Evolutionary conservation across 352 stramenopile genomes (phyloP).

Genomic region (Phytophthora sp.): DNA sequence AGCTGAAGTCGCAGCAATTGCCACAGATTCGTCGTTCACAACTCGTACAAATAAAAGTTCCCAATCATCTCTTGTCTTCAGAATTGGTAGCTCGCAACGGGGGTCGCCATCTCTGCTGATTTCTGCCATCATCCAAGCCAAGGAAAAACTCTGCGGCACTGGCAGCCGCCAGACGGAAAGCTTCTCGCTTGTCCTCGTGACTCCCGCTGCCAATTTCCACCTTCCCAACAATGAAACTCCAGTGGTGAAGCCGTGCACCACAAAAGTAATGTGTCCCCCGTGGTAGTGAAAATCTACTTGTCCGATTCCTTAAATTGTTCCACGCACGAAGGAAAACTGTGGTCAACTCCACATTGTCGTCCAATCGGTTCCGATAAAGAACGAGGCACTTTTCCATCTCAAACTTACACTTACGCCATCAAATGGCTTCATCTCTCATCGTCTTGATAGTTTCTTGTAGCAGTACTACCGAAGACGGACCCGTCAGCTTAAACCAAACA

Average conservation of each 20-base stretch:
- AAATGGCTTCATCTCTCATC: conserved; percentile 40
- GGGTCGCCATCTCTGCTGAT: conserved; percentile 14
- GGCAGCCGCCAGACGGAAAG: conserved; percentile 42
- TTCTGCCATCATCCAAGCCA: conserved; percentile 22
- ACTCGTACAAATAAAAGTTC: conserved; percentile 17
- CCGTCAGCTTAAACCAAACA: conserved; percentile 50
- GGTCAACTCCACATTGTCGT: conserved; percentile 29
- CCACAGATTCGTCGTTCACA: neutral
- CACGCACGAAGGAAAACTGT: conserved; percentile 51
- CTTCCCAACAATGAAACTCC: conserved; percentile 53
- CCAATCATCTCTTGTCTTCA: conserved; percentile 14
- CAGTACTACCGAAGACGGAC: conserved; percentile 36
- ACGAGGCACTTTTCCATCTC: conserved; percentile 40
- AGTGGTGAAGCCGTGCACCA: conserved; percentile 58
- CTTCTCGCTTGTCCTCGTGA: conserved; percentile 46
- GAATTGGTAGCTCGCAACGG: neutral
- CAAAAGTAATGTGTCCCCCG: conserved; percentile 52
- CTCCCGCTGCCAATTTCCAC: conserved; percentile 70
- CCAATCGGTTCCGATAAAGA: conserved; percentile 1
- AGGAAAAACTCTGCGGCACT: conserved; percentile 48
- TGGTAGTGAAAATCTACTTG: conserved; percentile 25
- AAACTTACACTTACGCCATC: conserved; percentile 49
- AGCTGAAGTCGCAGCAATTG: neutral
- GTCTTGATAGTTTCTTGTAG: conserved; percentile 47
- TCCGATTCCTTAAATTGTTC: conserved; percentile 48